Conservation (phyloP, 176 grass and related monocot species). For the Rhynchospora breviuscula region DNA sequence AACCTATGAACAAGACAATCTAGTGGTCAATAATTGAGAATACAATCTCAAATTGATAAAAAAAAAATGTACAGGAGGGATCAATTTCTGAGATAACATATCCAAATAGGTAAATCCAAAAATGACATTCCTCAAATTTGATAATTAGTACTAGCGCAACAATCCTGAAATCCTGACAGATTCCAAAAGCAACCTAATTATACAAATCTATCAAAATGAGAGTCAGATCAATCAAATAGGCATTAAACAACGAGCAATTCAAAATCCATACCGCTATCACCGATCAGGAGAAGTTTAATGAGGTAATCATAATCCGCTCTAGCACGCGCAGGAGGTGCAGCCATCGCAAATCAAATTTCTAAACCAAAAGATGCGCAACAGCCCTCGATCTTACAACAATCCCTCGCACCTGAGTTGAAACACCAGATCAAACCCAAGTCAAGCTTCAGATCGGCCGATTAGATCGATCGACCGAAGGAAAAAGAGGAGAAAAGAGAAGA, state of each 20-base stretch:
- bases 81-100: neutral
- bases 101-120: neutral
- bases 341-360: conserved; percentile 34
- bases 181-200: neutral
- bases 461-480: conserved; percentile 13
- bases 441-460: conserved; percentile 6
- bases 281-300: conserved; percentile 80
- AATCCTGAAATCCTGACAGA: neutral
- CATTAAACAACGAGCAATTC: neutral
- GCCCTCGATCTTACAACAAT: conserved; percentile 24
- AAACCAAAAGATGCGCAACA: conserved; percentile 19
- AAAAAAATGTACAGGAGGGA: conserved; percentile 8
- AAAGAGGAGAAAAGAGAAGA: conserved; percentile 29
- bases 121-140: neutral
- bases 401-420: conserved; percentile 30
- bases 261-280: conserved; percentile 72
- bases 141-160: neutral
- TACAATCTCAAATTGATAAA: neutral
- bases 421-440: neutral
- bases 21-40: neutral
- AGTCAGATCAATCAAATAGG: conserved; percentile 27
- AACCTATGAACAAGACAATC: neutral
- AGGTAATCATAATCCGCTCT: conserved; percentile 77
- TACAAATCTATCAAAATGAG: neutral
- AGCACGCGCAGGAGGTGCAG: conserved; percentile 57